Conservation (phyloP, 2,329 filamentous ascomycete genomes). For the Colletotrichum abscissum region DNA sequence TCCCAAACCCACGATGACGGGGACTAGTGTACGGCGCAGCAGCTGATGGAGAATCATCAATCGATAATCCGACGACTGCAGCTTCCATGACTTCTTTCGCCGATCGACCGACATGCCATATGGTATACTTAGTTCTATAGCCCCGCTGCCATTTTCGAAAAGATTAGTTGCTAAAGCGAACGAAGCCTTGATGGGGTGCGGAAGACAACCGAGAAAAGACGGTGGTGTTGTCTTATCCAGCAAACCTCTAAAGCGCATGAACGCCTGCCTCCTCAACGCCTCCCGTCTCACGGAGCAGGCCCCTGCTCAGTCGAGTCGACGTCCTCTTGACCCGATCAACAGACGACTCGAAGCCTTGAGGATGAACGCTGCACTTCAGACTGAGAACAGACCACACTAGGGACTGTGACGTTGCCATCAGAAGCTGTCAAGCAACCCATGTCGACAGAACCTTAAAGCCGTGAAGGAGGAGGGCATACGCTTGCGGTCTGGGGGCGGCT, state of each 20-base stretch:
- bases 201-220: neutral
- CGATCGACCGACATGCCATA: neutral
- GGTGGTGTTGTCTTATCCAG: slow-evolving; percentile 1
- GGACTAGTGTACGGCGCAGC: neutral
- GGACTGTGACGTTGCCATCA: slow-evolving; percentile 24
- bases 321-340: slow-evolving; percentile 21
- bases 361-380: slow-evolving; percentile 28
- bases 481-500: slow-evolving; percentile 12
- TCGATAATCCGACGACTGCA: neutral
- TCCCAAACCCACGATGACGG: neutral
- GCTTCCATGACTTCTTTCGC: neutral
- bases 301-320: slow-evolving; percentile 2
- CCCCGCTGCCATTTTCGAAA: neutral
- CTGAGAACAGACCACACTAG: slow-evolving; percentile 25
- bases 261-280: slow-evolving; percentile 11
- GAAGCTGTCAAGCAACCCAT: slow-evolving; percentile 27
- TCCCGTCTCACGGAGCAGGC: neutral
- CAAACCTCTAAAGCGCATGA: slow-evolving; percentile 22
- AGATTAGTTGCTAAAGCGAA: neutral
- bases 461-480: neutral
- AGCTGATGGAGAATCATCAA: slow-evolving; percentile 2
- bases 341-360: slow-evolving; percentile 13
- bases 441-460: slow-evolving; percentile 29
- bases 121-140: neutral
- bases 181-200: neutral